Base-by-base conservation (phyloP, 139 green algal species). In the Pleodorina starrii region DNA sequence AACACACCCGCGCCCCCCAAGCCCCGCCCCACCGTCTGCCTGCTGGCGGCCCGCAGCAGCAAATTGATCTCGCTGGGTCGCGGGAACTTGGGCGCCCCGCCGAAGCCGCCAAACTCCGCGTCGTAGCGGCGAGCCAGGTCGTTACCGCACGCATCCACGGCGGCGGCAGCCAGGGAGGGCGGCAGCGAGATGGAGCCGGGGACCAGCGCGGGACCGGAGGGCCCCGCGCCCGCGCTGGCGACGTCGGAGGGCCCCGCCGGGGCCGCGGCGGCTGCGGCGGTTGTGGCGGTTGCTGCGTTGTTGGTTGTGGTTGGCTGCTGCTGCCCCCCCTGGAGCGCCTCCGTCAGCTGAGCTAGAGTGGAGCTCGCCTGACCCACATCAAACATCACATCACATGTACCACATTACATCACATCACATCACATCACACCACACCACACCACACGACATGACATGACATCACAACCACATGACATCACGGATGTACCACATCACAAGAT, bases 81-180 rank as follows among this genome's bases (percentile, higher is more conserved):
- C 0, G 97, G 97, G 86, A 99, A 99, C 91, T 99, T 99, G 48
- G 97, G 97, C 1, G 97, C 93, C 2, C 48, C 54, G 14, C 97
- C 96, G 90, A 99, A 99, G 0, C 97, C 97, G 16, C 97, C 97
- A 2, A 84, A 85, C 68, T 91, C 50, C 0, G 77, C 27, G 69
- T 99, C 97, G 69, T 95, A 99, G 21, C 89, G 88, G 38, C 51
- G 54, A 2, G n/a, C 85, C 29, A 82, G 82, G 74, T 85, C 88
- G 50, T 54, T 38, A 16, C 36, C 40, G 35, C 83, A 92, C 46
- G 42, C 87, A 38, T 86, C 80, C 38, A 76, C 80, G 36, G 59
- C 57, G 27, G 59, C 59, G 80, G 25, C 59, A 3, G 59, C 80
- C 80, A 85, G 77, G 19, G n/a, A n/a, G n/a, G n/a, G n/a, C n/a